phyloP scores from a whole-genome alignment of 495 filamentous ascomycete genomes.

The Neurospora sp. region DNA sequence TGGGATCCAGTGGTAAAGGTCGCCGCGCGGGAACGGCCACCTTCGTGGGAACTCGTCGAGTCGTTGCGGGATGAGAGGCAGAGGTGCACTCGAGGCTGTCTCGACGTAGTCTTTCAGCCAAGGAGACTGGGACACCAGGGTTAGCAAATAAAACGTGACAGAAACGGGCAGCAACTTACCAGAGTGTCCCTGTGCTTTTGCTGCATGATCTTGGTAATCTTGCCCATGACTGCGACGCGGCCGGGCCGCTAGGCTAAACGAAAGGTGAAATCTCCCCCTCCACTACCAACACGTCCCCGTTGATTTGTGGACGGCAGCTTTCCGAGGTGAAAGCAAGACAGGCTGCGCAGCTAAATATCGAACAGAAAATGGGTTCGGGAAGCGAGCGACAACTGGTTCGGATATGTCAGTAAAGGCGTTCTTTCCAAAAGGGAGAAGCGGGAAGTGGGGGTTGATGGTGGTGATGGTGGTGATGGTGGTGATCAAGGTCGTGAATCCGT shows the following conservation, averaged over 20 bases:
- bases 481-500: neutral
- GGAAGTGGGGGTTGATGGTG: neutral
- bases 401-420: neutral
- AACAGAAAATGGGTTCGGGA: conserved; percentile 4
- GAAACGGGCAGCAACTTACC: conserved; percentile 45
- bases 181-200: conserved; percentile 88
- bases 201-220: conserved; percentile 91
- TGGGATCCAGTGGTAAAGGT: conserved; percentile 97
- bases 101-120: conserved; percentile 72
- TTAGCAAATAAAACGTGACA: neutral
- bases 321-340: conserved; percentile 13
- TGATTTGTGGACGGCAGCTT: conserved; percentile 26
- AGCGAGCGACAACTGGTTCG: conserved; percentile 2
- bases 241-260: conserved; percentile 38
- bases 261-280: conserved; percentile 35
- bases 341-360: neutral
- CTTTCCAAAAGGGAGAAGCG: neutral
- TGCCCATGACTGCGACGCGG: conserved; percentile 68
- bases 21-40: conserved; percentile 96
- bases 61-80: conserved; percentile 65
- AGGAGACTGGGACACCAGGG: conserved; percentile 52
- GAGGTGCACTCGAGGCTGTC: conserved; percentile 52
- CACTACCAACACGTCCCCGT: conserved; percentile 31
- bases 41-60: conserved; percentile 70
- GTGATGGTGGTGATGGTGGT: neutral